Evolutionary conservation across 75 land plant genomes (phyloP), one percentile per base, ranked within the genome.

Genomic region (Chamaecyparis obtusa): DNA sequence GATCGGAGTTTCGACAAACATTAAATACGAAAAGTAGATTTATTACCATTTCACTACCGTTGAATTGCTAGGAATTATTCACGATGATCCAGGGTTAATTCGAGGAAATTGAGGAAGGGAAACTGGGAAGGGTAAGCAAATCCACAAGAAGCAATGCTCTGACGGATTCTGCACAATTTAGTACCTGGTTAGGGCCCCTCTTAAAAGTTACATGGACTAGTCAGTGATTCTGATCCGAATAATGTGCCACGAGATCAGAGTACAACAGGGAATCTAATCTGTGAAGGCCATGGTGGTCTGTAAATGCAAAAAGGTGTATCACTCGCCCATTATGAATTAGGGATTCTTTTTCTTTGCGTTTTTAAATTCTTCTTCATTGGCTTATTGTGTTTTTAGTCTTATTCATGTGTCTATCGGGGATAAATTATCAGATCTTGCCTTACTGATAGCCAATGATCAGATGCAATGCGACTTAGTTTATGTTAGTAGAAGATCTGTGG

Each of bases 221-320:
- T 21, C 43, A 24, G 80, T 7, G 17, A 37, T 21, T 37, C 43
- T 24, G 32, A 81, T 81, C 83, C 27, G 51, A 44, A 81, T 81
- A n/a, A 81, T 46, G 48, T 37, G 27, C 51, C 5, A 30, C 83
- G 15, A 81, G 83, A 81, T 81, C 41, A 27, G 32, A 46, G 14
- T 19, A 81, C 32, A 81, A 27, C 51, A 46, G 32, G 83, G 33
- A n/a, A 9, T 81, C 33, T 10, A 81, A 44, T 46, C 83, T 27
- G 33, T 81, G 0, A 81, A 43, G 48, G 83, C 83, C 83, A 81
- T 81, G 51, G 83, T 79, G 83, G 83, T 79, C 48, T 79, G 83
- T 37, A 79, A 79, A 46, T 79, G 83, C 49, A 39, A 43, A 79
- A 79, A 79, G 83, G 83, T 79, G 44, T 21, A 17, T 43, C n/a